Conservation (phyloP, 352 stramenopile species). For the Globisporangium acanthophoron region DNA sequence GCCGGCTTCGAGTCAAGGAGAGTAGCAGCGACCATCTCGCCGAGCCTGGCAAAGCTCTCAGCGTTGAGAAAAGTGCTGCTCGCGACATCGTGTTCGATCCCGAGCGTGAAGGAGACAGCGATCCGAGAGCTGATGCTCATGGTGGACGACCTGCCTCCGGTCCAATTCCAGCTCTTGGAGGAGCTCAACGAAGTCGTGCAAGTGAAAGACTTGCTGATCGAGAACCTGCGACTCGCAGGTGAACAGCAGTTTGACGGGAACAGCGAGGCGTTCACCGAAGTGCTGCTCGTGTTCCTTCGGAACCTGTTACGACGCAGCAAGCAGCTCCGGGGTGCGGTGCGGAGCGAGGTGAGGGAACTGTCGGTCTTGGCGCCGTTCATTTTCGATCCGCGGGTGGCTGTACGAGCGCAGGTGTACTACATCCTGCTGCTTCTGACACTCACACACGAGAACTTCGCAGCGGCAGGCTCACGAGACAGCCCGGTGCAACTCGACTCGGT, state of each 20-base stretch:
- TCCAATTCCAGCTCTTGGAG: constrained; percentile 14
- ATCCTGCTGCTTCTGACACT: constrained; percentile 55
- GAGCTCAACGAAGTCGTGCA: constrained; percentile 13
- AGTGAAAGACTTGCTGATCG: constrained; percentile 8
- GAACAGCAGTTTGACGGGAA: neutral
- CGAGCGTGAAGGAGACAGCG: constrained; percentile 13
- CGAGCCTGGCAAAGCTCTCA: constrained; percentile 9
- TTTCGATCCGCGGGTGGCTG: constrained; percentile 27
- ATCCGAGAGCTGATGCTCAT: constrained; percentile 23
- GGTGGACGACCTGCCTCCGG: constrained; percentile 11
- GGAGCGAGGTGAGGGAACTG: constrained; percentile 19
- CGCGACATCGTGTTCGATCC: neutral
- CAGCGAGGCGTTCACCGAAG: constrained; percentile 11
- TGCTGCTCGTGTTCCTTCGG: constrained; percentile 31
- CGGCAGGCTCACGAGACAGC: neutral
- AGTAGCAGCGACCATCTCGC: constrained; percentile 12
- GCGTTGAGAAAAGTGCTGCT: constrained; percentile 10
- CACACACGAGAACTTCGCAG: constrained; percentile 32
- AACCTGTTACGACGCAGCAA: constrained; percentile 36
- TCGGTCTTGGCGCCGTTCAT: constrained; percentile 25
- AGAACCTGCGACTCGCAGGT: neutral
- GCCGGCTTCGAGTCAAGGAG: neutral
- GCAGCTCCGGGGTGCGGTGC: constrained; percentile 24
- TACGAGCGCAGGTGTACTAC: constrained; percentile 60
- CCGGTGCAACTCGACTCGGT: neutral